Percentiles rank a stretch among this genome's conserved stretches.
Evolutionary conservation across 2,329 filamentous ascomycete genomes (phyloP).

Genomic region (Penicillium brasilianum): DNA sequence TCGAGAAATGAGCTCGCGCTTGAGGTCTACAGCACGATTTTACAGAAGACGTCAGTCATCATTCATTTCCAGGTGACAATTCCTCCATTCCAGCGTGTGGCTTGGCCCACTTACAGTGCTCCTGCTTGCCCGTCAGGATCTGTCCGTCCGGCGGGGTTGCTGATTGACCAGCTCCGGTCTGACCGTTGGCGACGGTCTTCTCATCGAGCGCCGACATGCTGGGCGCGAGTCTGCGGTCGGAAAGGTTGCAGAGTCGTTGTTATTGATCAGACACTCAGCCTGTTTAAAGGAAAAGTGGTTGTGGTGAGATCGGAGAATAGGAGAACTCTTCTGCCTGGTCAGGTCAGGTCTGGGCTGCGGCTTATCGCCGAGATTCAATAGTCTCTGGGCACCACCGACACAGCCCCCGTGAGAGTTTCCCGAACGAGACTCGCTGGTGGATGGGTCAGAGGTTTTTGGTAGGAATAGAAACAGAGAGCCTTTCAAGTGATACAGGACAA

Average conservation of each 20-base stretch:
- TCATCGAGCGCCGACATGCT: conserved; percentile 11
- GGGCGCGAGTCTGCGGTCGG: conserved; percentile 17
- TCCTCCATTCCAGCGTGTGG: neutral
- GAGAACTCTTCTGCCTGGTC: conserved; percentile 41
- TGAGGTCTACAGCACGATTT: conserved; percentile 69
- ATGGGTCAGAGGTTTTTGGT: neutral
- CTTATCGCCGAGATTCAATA: conserved; percentile 28
- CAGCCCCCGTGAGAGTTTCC: neutral
- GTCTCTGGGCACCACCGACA: conserved; percentile 7
- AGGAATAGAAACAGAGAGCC: neutral
- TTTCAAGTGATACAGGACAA: neutral
- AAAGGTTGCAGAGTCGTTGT: conserved; percentile 5
- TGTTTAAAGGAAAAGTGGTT: neutral
- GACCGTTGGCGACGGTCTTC: conserved; percentile 21
- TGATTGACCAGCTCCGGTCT: conserved; percentile 19
- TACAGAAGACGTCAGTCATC: conserved; percentile 14
- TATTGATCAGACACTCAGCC: neutral
- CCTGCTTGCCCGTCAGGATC: conserved; percentile 90
- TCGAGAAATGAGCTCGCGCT: conserved; percentile 88
- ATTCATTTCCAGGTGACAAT: neutral
- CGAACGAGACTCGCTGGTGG: neutral
- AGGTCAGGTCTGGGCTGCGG: conserved; percentile 9
- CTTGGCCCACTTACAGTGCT: conserved; percentile 73
- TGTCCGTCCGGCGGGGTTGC: conserved; percentile 58
- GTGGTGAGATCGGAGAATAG: conserved; percentile 11